phyloP scores from a whole-genome alignment of 192 early-diverging fungal species.

The Mortierella alpina region DNA sequence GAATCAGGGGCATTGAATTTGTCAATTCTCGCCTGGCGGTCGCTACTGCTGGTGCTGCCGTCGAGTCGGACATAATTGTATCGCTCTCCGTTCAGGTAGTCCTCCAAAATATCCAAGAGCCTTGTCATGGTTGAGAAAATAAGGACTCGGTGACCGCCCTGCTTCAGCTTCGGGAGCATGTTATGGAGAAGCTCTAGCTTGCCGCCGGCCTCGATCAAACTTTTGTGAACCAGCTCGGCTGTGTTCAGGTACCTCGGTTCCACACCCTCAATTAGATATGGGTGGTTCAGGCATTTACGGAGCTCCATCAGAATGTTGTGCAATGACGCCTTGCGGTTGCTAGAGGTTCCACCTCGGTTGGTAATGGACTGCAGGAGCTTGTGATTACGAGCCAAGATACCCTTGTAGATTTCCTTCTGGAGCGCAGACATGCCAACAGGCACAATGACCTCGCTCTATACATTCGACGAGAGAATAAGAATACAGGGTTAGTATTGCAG shows the following conservation, averaged over 20 bases:
- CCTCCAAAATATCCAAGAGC: slow-evolving; percentile 84
- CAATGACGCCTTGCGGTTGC: slow-evolving; percentile 32
- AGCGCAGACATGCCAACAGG: slow-evolving; percentile 73
- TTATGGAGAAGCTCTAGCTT: slow-evolving; percentile 73
- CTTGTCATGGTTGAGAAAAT: slow-evolving; percentile 91
- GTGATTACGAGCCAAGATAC: slow-evolving; percentile 66
- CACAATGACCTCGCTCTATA: slow-evolving; percentile 72
- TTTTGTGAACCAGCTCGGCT: slow-evolving; percentile 55
- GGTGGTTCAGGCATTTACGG: slow-evolving; percentile 78
- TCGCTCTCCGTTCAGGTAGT: slow-evolving; percentile 66
- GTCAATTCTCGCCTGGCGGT: slow-evolving; percentile 70
- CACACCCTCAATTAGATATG: slow-evolving; percentile 69
- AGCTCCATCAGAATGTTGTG: slow-evolving; percentile 73
- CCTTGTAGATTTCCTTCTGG: slow-evolving; percentile 79
- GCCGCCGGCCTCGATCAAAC: slow-evolving; percentile 72
- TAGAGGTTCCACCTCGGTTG: slow-evolving; percentile 44
- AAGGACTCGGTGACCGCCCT: slow-evolving; percentile 71
- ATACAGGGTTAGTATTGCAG: not conserved
- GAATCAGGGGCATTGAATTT: slow-evolving; percentile 72
- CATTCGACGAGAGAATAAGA: not conserved
- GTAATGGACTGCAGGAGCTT: slow-evolving; percentile 60
- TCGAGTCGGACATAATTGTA: slow-evolving; percentile 74
- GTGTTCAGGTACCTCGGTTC: slow-evolving; percentile 56
- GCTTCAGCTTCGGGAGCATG: slow-evolving; percentile 75
- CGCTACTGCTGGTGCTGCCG: slow-evolving; percentile 62